A percentile compares a stretch with the other conserved stretches of the same genome.
phyloP scores from a whole-genome alignment of 208 protist genomes.

The Crithidia mellificae region DNA sequence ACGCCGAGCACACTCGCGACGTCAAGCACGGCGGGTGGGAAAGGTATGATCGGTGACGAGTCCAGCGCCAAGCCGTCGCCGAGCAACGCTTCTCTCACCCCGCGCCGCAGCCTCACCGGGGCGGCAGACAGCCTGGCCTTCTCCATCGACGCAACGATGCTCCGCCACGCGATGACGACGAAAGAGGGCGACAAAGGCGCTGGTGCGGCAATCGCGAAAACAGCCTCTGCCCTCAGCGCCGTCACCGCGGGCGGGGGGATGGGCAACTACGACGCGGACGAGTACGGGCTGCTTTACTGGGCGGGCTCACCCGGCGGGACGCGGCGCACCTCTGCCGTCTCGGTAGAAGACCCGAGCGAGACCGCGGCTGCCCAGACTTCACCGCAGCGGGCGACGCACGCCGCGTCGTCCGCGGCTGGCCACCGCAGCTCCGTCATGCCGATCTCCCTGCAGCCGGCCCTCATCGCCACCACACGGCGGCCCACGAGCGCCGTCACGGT shows the following conservation, averaged over 20 bases:
- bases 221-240: neutral
- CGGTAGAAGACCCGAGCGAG: conserved; percentile 6
- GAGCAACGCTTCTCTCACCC: neutral
- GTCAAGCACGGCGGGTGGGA: neutral
- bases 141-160: conserved; percentile 3
- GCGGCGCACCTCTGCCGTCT: conserved; percentile 10
- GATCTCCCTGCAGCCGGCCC: conserved; percentile 11
- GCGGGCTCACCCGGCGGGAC: neutral
- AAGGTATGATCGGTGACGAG: neutral
- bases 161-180: neutral
- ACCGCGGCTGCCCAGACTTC: neutral
- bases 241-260: neutral
- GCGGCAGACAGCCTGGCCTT: neutral
- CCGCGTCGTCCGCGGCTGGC: neutral
- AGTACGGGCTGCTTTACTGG: conserved; percentile 27
- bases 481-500: conserved; percentile 9
- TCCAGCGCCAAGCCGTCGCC: neutral
- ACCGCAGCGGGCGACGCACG: neutral
- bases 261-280: conserved; percentile 9
- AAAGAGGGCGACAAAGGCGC: neutral
- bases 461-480: neutral
- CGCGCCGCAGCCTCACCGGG: neutral
- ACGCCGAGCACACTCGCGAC: neutral
- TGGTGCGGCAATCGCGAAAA: neutral
- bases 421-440: conserved; percentile 11